Base-by-base conservation (phyloP, 2,329 filamentous ascomycete genomes). In the Cladosporium sp. region DNA sequence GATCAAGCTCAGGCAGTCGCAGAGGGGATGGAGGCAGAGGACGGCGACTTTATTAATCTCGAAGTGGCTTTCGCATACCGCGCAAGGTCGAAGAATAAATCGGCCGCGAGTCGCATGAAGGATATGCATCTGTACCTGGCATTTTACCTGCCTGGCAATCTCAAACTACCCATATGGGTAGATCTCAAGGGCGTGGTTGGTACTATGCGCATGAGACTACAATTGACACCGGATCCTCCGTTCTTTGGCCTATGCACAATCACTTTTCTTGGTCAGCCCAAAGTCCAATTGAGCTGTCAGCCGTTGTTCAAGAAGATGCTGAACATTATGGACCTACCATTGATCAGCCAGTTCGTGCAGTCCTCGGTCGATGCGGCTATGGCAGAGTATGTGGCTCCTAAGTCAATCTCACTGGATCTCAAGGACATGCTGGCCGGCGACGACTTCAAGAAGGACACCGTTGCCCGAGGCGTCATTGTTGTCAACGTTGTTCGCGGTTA, bases 381-480 rank as follows among this genome's bases (percentile, higher is more conserved):
- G 67, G 85, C 87, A 0, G 83, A 90, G 67, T 91, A 90, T 62
- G 88, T 91, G 1, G 88, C 88, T 0, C 88, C 88, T 0, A 90
- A 89, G 73, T 89, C 85, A 56, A 73, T 90, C 53, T 90, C 88
- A 0, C 75, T 91, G 5, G 85, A 91, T 67, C 74, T 91, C 34
- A 89, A 90, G 68, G 86, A 89, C 59, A 90, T 90, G 85, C 79
- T 91, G 12, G 80, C 88, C 7, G 88, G 88, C 3, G 87, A 90
- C 58, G 88, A 91, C 65, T 90, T 88, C 75, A 91, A 90, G 71
- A 90, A 90, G 68, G 87, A 91, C 61, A 89, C 87, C 0, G 73
- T 74, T 28, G 79, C 83, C 2, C 78, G 82, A 32, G 88, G 88
- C 17, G 79, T 90, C 1, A 68, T 91, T 1, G 78, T 87, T 61